phyloP scores from a whole-genome alignment of 2,329 filamentous ascomycete genomes.

The Teratosphaeria epicoccoides region DNA sequence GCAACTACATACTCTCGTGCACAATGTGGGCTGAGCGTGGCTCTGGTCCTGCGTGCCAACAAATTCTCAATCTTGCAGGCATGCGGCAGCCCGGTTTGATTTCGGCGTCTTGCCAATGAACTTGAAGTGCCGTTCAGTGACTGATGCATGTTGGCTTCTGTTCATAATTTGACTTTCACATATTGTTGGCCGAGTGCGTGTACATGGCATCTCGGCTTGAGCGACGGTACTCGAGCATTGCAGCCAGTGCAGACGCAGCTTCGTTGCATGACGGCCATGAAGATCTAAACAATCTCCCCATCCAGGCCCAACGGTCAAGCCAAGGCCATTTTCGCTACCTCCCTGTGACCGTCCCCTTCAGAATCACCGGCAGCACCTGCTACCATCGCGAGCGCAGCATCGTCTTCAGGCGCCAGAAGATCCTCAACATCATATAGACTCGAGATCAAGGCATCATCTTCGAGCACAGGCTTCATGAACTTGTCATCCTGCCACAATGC shows the following conservation, averaged over 20 bases:
- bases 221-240: too few species aligned
- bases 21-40: neutral
- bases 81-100: neutral
- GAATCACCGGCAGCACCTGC: neutral
- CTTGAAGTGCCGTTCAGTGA: neutral
- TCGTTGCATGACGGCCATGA: too few species aligned
- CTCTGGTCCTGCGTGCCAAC: neutral
- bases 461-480: constrained; percentile 72
- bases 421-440: constrained; percentile 74
- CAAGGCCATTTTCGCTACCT: neutral
- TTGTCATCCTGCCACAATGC: constrained; percentile 63
- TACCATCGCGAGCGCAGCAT: neutral
- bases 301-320: neutral
- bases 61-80: neutral
- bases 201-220: too few species aligned
- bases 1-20: neutral
- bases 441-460: constrained; percentile 64
- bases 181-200: too few species aligned
- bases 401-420: constrained; percentile 30
- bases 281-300: neutral
- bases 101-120: neutral
- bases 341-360: neutral
- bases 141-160: too few species aligned
- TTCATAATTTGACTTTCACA: too few species aligned
- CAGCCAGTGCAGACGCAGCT: neutral